Evolutionary conservation across 176 grass and related monocot genomes (phyloP).

Genomic region (Coix lacrymajobi): DNA sequence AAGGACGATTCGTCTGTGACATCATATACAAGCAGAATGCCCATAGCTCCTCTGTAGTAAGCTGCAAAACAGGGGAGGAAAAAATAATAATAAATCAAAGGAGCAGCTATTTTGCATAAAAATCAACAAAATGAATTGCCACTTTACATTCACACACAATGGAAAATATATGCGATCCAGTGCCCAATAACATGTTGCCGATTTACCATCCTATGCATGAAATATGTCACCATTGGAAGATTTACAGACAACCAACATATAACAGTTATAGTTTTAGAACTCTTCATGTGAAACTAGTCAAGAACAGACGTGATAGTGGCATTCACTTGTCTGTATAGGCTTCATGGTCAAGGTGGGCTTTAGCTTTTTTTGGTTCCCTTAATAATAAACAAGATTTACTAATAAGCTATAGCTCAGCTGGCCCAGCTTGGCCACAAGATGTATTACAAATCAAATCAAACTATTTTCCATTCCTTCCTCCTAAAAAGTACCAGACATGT

Average conservation of each 20-base stretch:
- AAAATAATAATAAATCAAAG: background rate
- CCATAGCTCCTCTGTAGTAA: constrained; percentile 94
- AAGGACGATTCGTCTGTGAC: constrained; percentile 93
- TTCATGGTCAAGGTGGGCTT: background rate
- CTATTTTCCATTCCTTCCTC: background rate
- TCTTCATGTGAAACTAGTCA: background rate
- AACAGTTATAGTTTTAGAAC: background rate
- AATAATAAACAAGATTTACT: background rate
- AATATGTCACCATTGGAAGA: background rate
- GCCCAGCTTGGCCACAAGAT: background rate
- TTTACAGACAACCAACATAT: background rate
- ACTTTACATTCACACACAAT: background rate
- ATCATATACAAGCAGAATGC: constrained; percentile 93
- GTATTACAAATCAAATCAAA: background rate
- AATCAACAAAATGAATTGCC: background rate
- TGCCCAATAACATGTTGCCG: background rate
- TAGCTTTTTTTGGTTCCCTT: background rate
- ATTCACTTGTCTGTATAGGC: background rate
- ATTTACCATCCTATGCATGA: background rate
- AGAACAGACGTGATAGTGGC: background rate
- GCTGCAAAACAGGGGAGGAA: constrained; percentile 35
- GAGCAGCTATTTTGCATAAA: constrained; percentile 16
- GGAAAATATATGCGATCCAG: background rate
- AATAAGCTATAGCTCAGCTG: background rate
- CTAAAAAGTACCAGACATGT: background rate